Evolutionary conservation across 108 stramenopile genomes (phyloP).

Genomic region (Aurantiochytrium sp.): DNA sequence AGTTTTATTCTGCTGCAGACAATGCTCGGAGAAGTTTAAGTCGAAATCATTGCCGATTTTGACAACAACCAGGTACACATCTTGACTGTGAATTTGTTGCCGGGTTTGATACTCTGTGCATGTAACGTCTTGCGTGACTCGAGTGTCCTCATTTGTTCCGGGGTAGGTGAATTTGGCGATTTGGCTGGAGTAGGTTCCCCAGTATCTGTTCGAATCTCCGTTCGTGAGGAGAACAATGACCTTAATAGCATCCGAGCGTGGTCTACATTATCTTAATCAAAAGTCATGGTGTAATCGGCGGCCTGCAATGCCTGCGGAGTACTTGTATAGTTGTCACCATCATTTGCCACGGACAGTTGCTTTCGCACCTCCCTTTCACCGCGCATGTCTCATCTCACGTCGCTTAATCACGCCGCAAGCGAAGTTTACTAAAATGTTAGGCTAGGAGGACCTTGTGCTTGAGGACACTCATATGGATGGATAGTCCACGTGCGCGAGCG

Average conservation of each 20-base stretch:
- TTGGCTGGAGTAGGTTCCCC: neutral
- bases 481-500: too few species aligned
- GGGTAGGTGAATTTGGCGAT: neutral
- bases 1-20: neutral
- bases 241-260: neutral
- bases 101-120: neutral
- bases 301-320: neutral
- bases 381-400: too few species aligned
- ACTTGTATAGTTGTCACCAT: neutral
- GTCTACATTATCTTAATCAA: neutral
- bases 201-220: neutral
- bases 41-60: neutral
- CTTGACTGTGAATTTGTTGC: neutral
- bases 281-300: neutral
- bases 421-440: too few species aligned
- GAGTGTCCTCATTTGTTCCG: neutral
- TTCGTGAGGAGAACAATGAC: neutral
- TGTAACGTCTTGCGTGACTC: neutral
- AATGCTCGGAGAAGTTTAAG: neutral
- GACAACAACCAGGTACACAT: neutral
- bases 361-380: neutral
- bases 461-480: too few species aligned
- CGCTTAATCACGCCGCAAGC: too few species aligned
- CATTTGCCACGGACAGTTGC: neutral
- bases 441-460: too few species aligned